Evolutionary conservation across 78 protist species (phyloP).

Genomic region (Tieghemostelium lacteum): DNA sequence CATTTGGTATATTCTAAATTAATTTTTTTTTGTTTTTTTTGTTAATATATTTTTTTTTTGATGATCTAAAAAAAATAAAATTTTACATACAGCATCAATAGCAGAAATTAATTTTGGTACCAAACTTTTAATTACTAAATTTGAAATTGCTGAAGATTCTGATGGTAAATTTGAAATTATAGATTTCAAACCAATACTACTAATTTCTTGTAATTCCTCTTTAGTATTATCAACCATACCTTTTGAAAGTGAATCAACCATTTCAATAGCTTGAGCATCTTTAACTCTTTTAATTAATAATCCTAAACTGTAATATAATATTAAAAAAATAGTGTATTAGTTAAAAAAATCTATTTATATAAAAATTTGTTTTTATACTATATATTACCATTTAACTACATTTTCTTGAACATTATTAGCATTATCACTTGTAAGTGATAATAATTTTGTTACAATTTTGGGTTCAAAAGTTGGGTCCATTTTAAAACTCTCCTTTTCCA

Average conservation of each 20-base stretch:
- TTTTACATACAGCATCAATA: slow-evolving; percentile 16
- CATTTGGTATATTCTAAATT: slow-evolving; percentile 45
- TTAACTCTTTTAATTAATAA: slow-evolving; percentile 68
- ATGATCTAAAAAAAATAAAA: not conserved
- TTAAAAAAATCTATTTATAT: not conserved
- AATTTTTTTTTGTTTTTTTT: not conserved
- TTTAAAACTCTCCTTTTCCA: slow-evolving; percentile 82
- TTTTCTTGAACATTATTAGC: slow-evolving; percentile 85
- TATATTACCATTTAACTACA: slow-evolving; percentile 84
- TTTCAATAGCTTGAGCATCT: slow-evolving; percentile 56
- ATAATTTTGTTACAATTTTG: slow-evolving; percentile 49
- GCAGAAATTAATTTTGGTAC: slow-evolving; percentile 57
- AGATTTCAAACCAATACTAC: slow-evolving; percentile 77
- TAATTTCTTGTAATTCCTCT: slow-evolving; percentile 82
- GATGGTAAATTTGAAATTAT: slow-evolving; percentile 62
- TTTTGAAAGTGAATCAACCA: slow-evolving; percentile 43
- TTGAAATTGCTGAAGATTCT: slow-evolving; percentile 44
- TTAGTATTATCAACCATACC: slow-evolving; percentile 24
- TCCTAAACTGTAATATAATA: slow-evolving; percentile 42
- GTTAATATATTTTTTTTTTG: not conserved
- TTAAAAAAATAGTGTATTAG: not conserved
- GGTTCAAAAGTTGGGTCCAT: slow-evolving; percentile 63
- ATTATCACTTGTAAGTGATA: slow-evolving; percentile 48
- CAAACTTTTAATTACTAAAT: slow-evolving; percentile 54
- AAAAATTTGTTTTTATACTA: not conserved